Evolutionary conservation across 768 basidiomycete species (phyloP), one percentile per base, ranked within the genome.

Genomic region (Sutorius australiensis): DNA sequence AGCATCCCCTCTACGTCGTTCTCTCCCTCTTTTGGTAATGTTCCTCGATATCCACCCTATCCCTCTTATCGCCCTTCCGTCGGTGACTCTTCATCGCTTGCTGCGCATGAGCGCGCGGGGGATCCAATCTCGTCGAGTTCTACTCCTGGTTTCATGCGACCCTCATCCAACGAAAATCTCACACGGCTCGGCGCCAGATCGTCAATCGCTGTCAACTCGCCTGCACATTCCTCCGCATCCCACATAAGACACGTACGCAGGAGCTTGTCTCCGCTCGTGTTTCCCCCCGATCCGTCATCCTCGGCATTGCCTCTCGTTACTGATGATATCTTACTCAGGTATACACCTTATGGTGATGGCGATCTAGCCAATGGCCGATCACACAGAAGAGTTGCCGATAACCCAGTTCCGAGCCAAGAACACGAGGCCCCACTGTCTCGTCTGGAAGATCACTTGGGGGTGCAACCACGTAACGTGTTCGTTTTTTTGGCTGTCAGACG

Each of bases 251-350:
- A 48, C 45, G 24, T 46, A 38, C 64, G 60, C 50, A 56, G 57
- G 47, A 68, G 56, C 54, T 28, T 68, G 34, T 68, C 67, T 14
- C 67, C 67, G 3, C 57, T 67, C 2, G 58, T 57, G 2, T 53
- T 67, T 24, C 17, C 63, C 36, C 46, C 67, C 33, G 57, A 61
- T 56, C 51, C 52, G 2, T 42, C 56, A 5, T 46, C 56, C 3
- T 38, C 60, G 4, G 46, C 62, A 8, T 33, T 53, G 34, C 40
- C 66, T 30, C 21, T 41, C 7, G 51, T 51, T 19, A 43, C 57
- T 37, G 62, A 60, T 42, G 62, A 68, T 19, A 16, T 55, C 40
- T 17, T 56, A 1, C 37, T 41, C 44, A 53, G 67, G 41, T 54
- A 67, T 53, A 33, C 51, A 2, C 17, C 36, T 3, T 37, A 42